phyloP scores from a whole-genome alignment of 1,284 basidiomycete genomes.

The Malassezia nana region DNA sequence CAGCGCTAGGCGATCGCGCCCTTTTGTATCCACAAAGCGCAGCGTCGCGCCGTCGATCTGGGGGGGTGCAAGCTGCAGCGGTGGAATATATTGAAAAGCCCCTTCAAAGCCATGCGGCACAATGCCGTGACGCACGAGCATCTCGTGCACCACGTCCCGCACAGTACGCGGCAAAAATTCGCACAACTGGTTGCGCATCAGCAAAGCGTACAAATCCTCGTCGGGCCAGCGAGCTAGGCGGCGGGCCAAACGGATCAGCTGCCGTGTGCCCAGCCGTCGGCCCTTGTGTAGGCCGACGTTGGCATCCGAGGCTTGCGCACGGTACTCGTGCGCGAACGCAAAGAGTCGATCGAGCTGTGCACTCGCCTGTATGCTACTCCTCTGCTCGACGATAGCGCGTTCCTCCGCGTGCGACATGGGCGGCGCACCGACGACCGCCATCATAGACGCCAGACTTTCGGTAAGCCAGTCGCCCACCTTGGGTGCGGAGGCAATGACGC shows the following conservation, averaged over 20 bases:
- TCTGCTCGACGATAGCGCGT: constrained; percentile 26
- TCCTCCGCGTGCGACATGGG: constrained; percentile 49
- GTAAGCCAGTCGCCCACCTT: constrained; percentile 44
- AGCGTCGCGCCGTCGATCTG: constrained; percentile 18
- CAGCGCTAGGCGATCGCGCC: constrained; percentile 20
- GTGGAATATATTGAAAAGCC: constrained; percentile 29
- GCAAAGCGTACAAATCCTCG: constrained; percentile 33
- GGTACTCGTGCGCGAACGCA: constrained; percentile 43
- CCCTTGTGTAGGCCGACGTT: constrained; percentile 43
- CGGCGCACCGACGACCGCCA: constrained; percentile 40
- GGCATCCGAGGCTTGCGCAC: constrained; percentile 32
- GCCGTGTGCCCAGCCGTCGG: constrained; percentile 46
- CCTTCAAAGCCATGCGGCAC: constrained; percentile 35
- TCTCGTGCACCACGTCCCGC: constrained; percentile 31
- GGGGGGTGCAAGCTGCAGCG: constrained; percentile 22
- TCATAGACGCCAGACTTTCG: constrained; percentile 46
- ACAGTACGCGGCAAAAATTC: constrained; percentile 48
- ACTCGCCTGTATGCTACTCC: constrained; percentile 15
- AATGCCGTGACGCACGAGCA: constrained; percentile 38
- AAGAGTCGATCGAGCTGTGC: constrained; percentile 29
- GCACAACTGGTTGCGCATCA: constrained; percentile 44
- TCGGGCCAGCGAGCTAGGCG: constrained; percentile 41
- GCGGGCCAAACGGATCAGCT: constrained; percentile 45
- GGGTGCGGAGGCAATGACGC: constrained; percentile 46
- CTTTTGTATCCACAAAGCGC: constrained; percentile 26